Evolutionary conservation across 1,284 basidiomycete genomes (phyloP).

Genomic region (Ustilago xerochloae): DNA sequence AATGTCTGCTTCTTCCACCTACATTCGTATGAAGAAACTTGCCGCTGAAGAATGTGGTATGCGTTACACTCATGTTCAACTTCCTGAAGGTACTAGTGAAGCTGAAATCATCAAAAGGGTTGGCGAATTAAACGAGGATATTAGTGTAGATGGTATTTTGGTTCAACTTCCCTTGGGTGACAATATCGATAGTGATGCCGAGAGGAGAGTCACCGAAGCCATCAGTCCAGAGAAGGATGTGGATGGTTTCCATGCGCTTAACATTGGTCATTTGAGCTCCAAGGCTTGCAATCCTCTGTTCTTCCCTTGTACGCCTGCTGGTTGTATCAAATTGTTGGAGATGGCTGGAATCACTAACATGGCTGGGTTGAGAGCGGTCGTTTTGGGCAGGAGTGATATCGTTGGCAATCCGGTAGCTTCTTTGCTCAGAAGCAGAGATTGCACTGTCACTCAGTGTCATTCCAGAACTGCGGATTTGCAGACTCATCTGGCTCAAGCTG

Average conservation of each 20-base stretch:
- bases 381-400: slow-evolving; percentile 96
- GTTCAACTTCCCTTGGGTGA: slow-evolving; percentile 96
- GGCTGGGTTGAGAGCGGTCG: slow-evolving; percentile 79
- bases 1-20: slow-evolving; percentile 87
- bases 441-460: slow-evolving; percentile 98
- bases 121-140: slow-evolving; percentile 84
- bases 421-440: slow-evolving; percentile 88
- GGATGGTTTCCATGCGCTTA: slow-evolving; percentile 99
- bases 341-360: slow-evolving; percentile 76
- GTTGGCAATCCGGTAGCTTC: slow-evolving; percentile 95
- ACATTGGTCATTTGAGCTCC: slow-evolving; percentile 94
- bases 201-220: slow-evolving; percentile 92
- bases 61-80: slow-evolving; percentile 81
- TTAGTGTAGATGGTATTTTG: slow-evolving; percentile 85
- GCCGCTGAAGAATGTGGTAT: slow-evolving; percentile 96
- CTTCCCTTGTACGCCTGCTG: slow-evolving; percentile 94
- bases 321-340: slow-evolving; percentile 89
- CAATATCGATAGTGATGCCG: slow-evolving; percentile 84
- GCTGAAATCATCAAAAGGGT: slow-evolving; percentile 83
- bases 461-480: slow-evolving; percentile 84
- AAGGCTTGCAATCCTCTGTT: slow-evolving; percentile 91
- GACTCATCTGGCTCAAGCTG: slow-evolving; percentile 80
- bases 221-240: slow-evolving; percentile 95
- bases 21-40: slow-evolving; percentile 97
- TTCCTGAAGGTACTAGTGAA: slow-evolving; percentile 78